phyloP scores from a whole-genome alignment of 2,329 filamentous ascomycete species.

The Colletotrichum sp. region DNA sequence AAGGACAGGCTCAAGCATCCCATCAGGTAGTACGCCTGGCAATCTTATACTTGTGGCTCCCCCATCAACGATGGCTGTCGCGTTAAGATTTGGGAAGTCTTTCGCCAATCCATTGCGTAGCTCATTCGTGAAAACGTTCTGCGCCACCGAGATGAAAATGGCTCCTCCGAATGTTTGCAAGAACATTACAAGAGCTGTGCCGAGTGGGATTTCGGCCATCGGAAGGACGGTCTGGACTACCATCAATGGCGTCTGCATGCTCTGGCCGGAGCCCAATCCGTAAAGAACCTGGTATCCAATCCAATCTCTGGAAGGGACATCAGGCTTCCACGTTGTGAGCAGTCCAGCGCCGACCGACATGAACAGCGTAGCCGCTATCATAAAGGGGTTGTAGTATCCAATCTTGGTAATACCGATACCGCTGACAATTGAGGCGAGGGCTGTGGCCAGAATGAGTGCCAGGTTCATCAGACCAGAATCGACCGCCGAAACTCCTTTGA shows the following conservation, averaged over 20 bases:
- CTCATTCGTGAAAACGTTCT: conserved; percentile 11
- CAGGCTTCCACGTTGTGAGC: neutral
- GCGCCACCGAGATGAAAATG: conserved; percentile 10
- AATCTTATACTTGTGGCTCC: conserved; percentile 1
- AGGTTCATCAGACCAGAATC: conserved; percentile 36
- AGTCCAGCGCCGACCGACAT: conserved; percentile 28
- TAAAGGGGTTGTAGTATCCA: conserved; percentile 40
- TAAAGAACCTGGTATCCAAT: conserved; percentile 28
- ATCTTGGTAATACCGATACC: conserved; percentile 31
- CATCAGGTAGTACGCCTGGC: neutral
- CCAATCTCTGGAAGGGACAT: conserved; percentile 2
- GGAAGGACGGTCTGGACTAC: conserved; percentile 28
- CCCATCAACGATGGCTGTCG: neutral
- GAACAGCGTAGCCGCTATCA: conserved; percentile 33
- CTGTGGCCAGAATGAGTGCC: conserved; percentile 33
- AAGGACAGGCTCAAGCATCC: neutral
- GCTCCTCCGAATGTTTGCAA: conserved; percentile 13
- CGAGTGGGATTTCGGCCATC: neutral
- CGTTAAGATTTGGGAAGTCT: neutral
- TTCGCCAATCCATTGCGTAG: neutral
- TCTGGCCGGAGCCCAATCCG: conserved; percentile 28
- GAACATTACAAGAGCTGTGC: conserved; percentile 13
- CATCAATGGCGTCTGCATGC: conserved; percentile 28
- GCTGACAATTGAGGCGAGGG: conserved; percentile 26
- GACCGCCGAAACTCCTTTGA: conserved; percentile 33